Percentiles rank a stretch among this genome's conserved stretches.
Evolutionary conservation across 2,329 filamentous ascomycete genomes (phyloP).

Genomic region (Dothideomycetidae sp.): DNA sequence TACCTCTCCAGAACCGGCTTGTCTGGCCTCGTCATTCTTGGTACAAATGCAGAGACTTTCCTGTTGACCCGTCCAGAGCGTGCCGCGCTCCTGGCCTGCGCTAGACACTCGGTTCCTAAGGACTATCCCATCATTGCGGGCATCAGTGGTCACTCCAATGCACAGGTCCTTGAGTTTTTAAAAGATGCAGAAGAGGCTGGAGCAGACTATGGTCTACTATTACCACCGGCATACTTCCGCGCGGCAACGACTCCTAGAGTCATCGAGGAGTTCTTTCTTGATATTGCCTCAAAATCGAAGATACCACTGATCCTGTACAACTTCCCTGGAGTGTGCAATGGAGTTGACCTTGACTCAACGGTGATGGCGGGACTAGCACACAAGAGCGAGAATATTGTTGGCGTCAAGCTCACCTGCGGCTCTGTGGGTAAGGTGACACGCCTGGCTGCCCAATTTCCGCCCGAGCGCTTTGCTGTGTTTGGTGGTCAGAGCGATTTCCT

Average conservation of each 20-base stretch:
- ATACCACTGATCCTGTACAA: constrained; percentile 53
- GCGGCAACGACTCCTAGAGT: constrained; percentile 45
- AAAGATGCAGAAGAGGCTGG: constrained; percentile 45
- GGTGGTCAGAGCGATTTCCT: constrained; percentile 63
- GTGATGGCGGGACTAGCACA: constrained; percentile 43
- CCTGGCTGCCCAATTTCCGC: constrained; percentile 37
- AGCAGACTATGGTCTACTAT: constrained; percentile 46
- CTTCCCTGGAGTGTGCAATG: constrained; percentile 52
- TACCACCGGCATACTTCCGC: constrained; percentile 51
- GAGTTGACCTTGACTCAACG: constrained; percentile 54
- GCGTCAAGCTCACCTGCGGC: constrained; percentile 60
- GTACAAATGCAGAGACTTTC: constrained; percentile 35
- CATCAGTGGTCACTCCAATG: constrained; percentile 49
- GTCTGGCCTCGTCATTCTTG: constrained; percentile 32
- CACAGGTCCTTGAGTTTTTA: constrained; percentile 47
- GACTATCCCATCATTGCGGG: constrained; percentile 48
- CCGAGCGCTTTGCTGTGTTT: constrained; percentile 49
- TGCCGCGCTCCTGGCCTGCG: constrained; percentile 35
- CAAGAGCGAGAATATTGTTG: constrained; percentile 49
- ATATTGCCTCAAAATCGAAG: constrained; percentile 38
- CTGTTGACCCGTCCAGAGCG: constrained; percentile 32
- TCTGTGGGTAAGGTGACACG: constrained; percentile 58
- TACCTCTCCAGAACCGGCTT: constrained; percentile 31
- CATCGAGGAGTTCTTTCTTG: constrained; percentile 44
- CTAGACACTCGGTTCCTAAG: constrained; percentile 39